Base-by-base conservation (phyloP, 805 yeast genomes). In the Yueomyces sinensis region DNA sequence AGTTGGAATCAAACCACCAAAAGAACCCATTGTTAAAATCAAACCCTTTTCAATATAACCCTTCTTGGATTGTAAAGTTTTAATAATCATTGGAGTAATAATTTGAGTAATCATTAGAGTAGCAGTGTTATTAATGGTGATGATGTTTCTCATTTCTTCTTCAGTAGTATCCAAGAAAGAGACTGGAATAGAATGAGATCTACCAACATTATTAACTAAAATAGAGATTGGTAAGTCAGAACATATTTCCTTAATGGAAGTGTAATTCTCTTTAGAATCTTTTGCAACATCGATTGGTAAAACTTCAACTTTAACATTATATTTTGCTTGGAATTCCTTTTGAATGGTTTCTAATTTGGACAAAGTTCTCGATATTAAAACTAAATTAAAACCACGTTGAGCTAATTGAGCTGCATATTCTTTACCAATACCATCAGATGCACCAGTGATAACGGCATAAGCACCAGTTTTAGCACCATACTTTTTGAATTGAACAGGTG, bases 371-470 rank as follows among this genome's bases (percentile, higher is more conserved):
- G 95, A 82, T 13, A 89, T 76, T 44, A 91, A 67, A 11, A 83
- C 76, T 32, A 91, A 57, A 46, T 86, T 87, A 56, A 87, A 79
- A 2, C 95, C 95, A 43, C 70, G 75, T 35, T 68, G 58, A 11
- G 97, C 98, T 58, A 91, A 68, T 61, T 89, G 97, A 18, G 61
- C 51, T 2, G 95, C 77, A 52, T 72, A 91, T 56, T 91, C 95
- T 54, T 87, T 84, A 38, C 98, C 98, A 50, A 91, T 80, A 25
- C 98, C 98, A 55, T 91, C 97, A 32, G 96, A 83, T 3, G 96
- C 93, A 38, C 98, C 98, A 5, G 98, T 91, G 14, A 91, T 72
- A 23, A 91, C 81, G n/a, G 96, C 95, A 89, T 95, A 91, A 29
- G 71, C 65, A 19, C 79, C 80, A 15, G 45, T 45, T 33, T 61